Base-by-base conservation (phyloP, 2,329 filamentous ascomycete species). In the Septoria petroselini region DNA sequence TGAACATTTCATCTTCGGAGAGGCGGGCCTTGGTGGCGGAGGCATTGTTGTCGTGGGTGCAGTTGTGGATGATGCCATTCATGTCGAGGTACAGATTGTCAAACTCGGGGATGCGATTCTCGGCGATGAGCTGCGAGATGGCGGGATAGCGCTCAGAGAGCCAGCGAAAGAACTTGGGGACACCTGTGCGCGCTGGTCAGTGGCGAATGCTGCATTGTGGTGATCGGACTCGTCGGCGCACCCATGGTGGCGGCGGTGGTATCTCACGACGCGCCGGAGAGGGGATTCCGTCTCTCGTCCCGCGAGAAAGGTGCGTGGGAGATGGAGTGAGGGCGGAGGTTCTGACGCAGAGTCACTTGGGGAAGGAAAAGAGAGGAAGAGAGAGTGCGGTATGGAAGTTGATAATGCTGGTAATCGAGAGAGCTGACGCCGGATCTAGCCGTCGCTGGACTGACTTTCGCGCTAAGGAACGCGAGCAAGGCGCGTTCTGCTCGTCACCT, bases 1-100 rank as follows among this genome's bases (percentile, higher is more conserved):
- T 96, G 68, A 98, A 98, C 93, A 98, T 98, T 71, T 96, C 88
- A 70, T 98, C 91, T 70, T 98, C 94, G 50, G 86, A 91, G 72
- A 97, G 84, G 48, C 93, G 89, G 65, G 94, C 94, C 1, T 88
- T 89, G 3, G 90, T 83, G 66, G 91, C 90, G 67, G 91, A 91
- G 66, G 94, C 91, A 18, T 88, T 85, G 72, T 98, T 91, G 66
- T 93, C 95, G 74, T 98, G 93, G 49, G 93, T 98, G 71, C 93
- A 98, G 71, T 98, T 98, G 73, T 98, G 91, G 65, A 98, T 98
- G 70, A 98, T 98, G 60, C 93, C 93, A 72, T 98, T 98, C 93
- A 98, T 98, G 66, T 94, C 88, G 62, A 94, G 78, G 73, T 98
- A 98, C 55, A 98, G 83, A 72, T 88, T 93, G 72, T 98, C 93